These are phyloP conservation scores for Brettanomyces custersianus DNA, from an alignment of 805 yeast species.

Conservation along the genomic window DNA sequence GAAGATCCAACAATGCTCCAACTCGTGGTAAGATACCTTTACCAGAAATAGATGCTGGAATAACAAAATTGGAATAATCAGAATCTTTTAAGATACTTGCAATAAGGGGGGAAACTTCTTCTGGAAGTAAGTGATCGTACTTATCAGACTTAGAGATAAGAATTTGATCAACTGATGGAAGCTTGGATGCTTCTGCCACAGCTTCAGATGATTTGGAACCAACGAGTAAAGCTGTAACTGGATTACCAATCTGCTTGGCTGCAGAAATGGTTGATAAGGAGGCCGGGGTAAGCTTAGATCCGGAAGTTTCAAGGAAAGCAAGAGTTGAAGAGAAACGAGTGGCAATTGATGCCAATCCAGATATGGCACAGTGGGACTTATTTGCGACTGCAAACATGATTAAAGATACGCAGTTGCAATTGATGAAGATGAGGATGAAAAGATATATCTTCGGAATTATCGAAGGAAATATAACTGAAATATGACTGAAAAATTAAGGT, in stretches of 20 bases:
- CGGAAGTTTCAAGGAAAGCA: constrained; percentile 62
- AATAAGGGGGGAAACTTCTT: constrained; percentile 64
- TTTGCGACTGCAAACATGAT: too few relatives aligned
- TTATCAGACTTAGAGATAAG: constrained; percentile 48
- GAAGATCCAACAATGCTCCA: constrained; percentile 76
- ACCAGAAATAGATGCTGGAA: constrained; percentile 81
- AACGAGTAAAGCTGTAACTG: constrained; percentile 68
- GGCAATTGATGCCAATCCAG: too few relatives aligned
- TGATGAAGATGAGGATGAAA: too few relatives aligned
- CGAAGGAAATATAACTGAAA: background rate
- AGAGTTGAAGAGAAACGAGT: constrained; percentile 64
- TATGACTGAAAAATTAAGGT: background rate
- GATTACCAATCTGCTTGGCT: constrained; percentile 65
- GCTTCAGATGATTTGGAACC: constrained; percentile 55
- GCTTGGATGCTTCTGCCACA: constrained; percentile 40
- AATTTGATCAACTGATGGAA: constrained; percentile 46
- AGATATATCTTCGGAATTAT: too few relatives aligned
- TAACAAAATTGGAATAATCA: constrained; percentile 55
- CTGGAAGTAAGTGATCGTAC: constrained; percentile 71
- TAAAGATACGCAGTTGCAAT: too few relatives aligned
- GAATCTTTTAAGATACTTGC: constrained; percentile 31
- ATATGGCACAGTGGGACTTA: too few relatives aligned
- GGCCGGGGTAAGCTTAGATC: constrained; percentile 50
- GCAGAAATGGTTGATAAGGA: constrained; percentile 71
- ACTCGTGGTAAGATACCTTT: constrained; percentile 80